Base-by-base conservation (phyloP, 176 grass and related monocot genomes). In the Eragrostis nindensis region DNA sequence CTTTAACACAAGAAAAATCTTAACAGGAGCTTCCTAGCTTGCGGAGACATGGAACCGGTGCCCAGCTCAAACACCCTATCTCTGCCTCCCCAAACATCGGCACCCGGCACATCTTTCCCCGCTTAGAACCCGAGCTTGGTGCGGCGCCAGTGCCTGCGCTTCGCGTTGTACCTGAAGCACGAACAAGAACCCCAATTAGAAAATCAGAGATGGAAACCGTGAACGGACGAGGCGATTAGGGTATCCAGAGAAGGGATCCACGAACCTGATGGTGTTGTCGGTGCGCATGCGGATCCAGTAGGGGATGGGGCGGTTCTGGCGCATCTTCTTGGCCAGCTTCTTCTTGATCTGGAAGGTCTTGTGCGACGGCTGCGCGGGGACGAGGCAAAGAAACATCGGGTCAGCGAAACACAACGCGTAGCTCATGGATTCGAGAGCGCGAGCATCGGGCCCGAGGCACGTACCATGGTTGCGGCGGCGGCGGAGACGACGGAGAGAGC, bases 71-170 rank as follows among this genome's bases (percentile, higher is more conserved):
- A 82, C 62, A 19, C 62, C 45, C 76, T 70, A 68, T 0, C 22
- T 0, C 22, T 60, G 45, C 44, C 24, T 63, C 70, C 54, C 41
- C 52, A 50, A 43, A 70, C 70, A 18, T 57, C 62, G 4, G 21
- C 17, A 13, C 14, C 63, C 32, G 38, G 53, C 27, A 13, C 27
- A 44, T 36, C 60, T 19, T 27, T 73, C 36, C 57, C 54, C 13
- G 79, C 88, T 97, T 63, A 97, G 84, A 97, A 97, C 8, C 94
- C 94, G 30, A 97, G 86, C 91, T 97, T 97, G 84, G 94, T 97
- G 82, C 91, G 94, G 72, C 94, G 94, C 91, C 94, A 97, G 71
- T 97, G 94, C 94, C 94, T 97, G 79, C 91, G 94, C 91, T 97
- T 97, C 21, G 94, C 94, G 48, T 97, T 94, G 87, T 97, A 97